Evolutionary conservation across 2,329 filamentous ascomycete species (phyloP).

Genomic region (Neonectria faginata): DNA sequence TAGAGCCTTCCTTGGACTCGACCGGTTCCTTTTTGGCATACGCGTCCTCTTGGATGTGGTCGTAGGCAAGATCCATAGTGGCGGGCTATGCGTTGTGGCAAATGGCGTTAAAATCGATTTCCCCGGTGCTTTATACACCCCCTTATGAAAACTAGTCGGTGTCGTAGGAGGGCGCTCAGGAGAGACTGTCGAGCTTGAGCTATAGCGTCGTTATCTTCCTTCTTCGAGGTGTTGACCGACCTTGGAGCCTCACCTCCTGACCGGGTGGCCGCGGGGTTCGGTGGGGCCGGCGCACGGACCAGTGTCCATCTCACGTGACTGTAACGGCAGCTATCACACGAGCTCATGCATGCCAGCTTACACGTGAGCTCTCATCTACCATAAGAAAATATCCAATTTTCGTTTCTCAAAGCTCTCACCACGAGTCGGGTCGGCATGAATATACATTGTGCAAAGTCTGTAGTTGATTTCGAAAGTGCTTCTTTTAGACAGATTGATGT

Average conservation of each 20-base stretch:
- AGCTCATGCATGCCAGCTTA: background rate
- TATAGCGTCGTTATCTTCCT: conserved; percentile 32
- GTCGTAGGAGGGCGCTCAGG: conserved; percentile 12
- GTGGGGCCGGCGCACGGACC: conserved; percentile 38
- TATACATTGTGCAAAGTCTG: no score
- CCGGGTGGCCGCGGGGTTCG: conserved; percentile 38
- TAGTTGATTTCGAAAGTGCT: no score
- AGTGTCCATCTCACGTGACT: conserved; percentile 33
- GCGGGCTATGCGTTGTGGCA: background rate
- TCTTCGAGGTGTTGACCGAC: conserved; percentile 26
- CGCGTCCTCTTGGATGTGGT: conserved; percentile 91
- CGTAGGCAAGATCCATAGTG: conserved; percentile 94
- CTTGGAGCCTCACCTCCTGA: conserved; percentile 41
- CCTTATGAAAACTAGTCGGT: background rate
- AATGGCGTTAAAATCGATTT: background rate
- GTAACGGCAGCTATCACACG: background rate
- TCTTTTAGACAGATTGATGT: no score
- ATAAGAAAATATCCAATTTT: no score
- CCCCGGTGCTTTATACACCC: conserved; percentile 2
- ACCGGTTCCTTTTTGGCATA: conserved; percentile 69
- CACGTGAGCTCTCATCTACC: background rate
- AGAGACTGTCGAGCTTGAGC: conserved; percentile 28
- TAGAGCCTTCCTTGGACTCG: conserved; percentile 57
- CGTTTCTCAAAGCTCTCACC: no score
- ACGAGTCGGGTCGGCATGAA: no score